Base-by-base conservation (phyloP, 2,329 filamentous ascomycete species). In the Monosporascus sp. region DNA sequence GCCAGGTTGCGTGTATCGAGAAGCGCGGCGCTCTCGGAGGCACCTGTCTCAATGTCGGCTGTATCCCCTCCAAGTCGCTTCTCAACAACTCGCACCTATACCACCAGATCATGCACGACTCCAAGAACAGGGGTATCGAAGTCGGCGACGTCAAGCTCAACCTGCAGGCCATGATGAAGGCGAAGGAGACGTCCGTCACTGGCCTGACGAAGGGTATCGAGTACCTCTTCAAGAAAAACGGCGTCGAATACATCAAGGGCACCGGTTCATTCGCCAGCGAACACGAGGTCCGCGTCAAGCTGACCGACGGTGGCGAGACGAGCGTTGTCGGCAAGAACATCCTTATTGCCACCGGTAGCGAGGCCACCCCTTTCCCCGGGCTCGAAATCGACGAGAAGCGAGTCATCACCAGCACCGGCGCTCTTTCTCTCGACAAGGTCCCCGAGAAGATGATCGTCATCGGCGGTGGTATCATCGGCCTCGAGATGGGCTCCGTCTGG, bases 21-120 rank as follows among this genome's bases (percentile, higher is more conserved):
- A 99, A 99, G 83, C 90, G 94, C 70, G 94, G 94, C 63, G 81
- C 84, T 56, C 86, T 99, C 65, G 94, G 94, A 68, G 94, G 94
- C 71, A 99, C 94, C 68, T 99, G 94, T 80, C 79, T 99, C 68
- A 99, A 99, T 73, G 94, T 99, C 69, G 94, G 94, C 77, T 99
- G 94, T 78, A 99, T 99, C 71, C 94, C 94, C 62, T 99, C 94
- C 61, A 99, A 99, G 78, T 97, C 94, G 58, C 90, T 99, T 64
- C 89, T 99, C 73, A 99, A 97, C 86, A 97, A 97, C 82, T 97
- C 94, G 65, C 91, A 97, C 74, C 83, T 97, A 56, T 97, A 97
- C 81, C 93, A 97, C 80, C 88, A 92, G 76, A 88, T 97, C 69
- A 84, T 95, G 57, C 93, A 99, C 79, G 94, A 99, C 79, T 93